Percentiles rank a stretch among this genome's conserved stretches.
These are phyloP conservation scores for Backusella macrospora DNA, from an alignment of 192 early-diverging fungal species.

Conservation along the genomic window DNA sequence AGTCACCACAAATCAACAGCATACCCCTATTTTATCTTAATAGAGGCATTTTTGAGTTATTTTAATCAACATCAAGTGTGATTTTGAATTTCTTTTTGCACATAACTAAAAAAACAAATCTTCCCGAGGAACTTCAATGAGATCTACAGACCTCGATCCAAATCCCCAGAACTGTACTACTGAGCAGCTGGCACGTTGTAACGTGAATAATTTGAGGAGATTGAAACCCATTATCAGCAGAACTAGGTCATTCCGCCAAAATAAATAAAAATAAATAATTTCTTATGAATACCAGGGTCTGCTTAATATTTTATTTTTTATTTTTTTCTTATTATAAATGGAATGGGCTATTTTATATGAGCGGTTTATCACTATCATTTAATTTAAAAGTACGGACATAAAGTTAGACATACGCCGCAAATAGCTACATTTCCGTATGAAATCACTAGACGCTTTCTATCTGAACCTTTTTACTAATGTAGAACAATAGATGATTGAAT, in stretches of 20 bases:
- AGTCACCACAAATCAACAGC: not conserved
- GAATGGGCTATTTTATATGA: not conserved
- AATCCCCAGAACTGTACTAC: slow-evolving; percentile 1
- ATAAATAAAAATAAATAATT: not conserved
- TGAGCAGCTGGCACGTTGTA: not conserved
- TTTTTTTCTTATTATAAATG: not conserved
- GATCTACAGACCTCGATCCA: slow-evolving; percentile 6
- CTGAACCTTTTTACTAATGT: not conserved
- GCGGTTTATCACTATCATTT: not conserved
- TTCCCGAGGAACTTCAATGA: slow-evolving; percentile 5
- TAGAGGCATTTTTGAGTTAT: slow-evolving; percentile 10
- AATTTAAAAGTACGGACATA: not conserved
- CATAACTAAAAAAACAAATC: slow-evolving; percentile 1
- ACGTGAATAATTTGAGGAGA: not conserved
- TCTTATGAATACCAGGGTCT: not conserved
- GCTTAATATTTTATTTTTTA: not conserved
- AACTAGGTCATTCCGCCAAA: not conserved
- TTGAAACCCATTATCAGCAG: not conserved
- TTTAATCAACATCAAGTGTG: not conserved
- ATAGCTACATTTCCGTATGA: not conserved
- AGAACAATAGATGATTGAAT: not conserved
- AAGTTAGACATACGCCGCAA: not conserved
- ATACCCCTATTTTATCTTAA: slow-evolving; percentile 7
- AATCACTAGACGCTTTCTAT: not conserved
- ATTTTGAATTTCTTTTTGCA: slow-evolving; percentile 3